phyloP scores from a whole-genome alignment of 306 rosid genomes.

The Datisca glomerata region DNA sequence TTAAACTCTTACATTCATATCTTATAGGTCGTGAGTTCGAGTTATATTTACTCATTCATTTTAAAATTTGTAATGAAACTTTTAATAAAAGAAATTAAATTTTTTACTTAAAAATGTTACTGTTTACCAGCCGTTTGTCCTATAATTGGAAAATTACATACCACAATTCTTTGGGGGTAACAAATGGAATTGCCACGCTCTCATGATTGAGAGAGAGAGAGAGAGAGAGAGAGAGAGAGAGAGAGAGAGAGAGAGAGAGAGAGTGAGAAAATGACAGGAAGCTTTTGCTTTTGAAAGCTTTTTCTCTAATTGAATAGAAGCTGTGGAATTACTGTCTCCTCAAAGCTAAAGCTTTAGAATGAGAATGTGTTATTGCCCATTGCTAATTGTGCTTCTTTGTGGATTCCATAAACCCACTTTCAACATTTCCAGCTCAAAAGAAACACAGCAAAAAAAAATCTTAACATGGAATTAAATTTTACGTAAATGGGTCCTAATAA shows the following conservation, averaged over 20 bases:
- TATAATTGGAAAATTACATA: too few relatives aligned
- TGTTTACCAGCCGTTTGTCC: not conserved
- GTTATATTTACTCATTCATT: too few relatives aligned
- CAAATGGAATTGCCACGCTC: not conserved
- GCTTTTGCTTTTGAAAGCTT: constrained; percentile 72
- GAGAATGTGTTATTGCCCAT: too few relatives aligned
- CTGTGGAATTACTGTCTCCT: constrained; percentile 54
- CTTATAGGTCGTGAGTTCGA: too few relatives aligned
- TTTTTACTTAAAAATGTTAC: not conserved
- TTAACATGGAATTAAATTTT: too few relatives aligned
- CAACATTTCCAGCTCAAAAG: too few relatives aligned
- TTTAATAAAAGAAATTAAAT: too few relatives aligned
- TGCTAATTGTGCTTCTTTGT: too few relatives aligned
- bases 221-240: constrained; percentile 15
- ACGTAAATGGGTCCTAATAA: too few relatives aligned
- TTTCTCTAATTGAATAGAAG: constrained; percentile 44
- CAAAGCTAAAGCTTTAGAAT: constrained; percentile 3
- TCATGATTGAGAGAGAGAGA: constrained; percentile 6
- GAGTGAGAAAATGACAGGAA: constrained; percentile 23
- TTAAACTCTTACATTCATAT: too few relatives aligned
- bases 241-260: constrained; percentile 4
- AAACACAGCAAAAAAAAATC: too few relatives aligned
- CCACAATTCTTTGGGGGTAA: not conserved
- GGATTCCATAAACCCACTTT: too few relatives aligned
- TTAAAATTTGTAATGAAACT: not conserved